Evolutionary conservation across 2,329 filamentous ascomycete genomes (phyloP).

Genomic region (Sporothrix humicola): DNA sequence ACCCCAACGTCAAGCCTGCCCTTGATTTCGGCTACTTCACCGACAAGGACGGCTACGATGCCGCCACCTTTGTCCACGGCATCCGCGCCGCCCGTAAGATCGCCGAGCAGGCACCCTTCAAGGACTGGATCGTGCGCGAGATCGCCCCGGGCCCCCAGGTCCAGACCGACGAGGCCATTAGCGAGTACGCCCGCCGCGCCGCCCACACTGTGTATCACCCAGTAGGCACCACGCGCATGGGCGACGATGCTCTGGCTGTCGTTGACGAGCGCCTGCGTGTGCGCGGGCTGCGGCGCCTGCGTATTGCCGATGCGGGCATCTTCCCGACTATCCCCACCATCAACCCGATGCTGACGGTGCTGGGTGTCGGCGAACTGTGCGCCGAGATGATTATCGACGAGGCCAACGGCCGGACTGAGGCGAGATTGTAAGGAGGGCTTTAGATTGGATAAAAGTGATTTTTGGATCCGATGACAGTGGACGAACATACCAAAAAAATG

Average conservation of each 20-base stretch:
- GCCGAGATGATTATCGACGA: slow-evolving; percentile 83
- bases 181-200: slow-evolving; percentile 38
- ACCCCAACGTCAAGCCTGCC: slow-evolving; percentile 40
- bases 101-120: slow-evolving; percentile 37
- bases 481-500: too few species aligned
- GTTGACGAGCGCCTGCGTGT: slow-evolving; percentile 39
- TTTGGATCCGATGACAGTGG: not conserved
- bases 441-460: not conserved
- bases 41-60: slow-evolving; percentile 55
- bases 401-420: slow-evolving; percentile 52
- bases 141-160: slow-evolving; percentile 70
- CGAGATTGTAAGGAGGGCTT: slow-evolving; percentile 28
- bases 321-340: slow-evolving; percentile 40
- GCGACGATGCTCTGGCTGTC: slow-evolving; percentile 37
- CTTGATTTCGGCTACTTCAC: slow-evolving; percentile 41
- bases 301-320: slow-evolving; percentile 40
- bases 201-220: slow-evolving; percentile 39
- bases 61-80: slow-evolving; percentile 38
- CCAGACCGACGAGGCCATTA: slow-evolving; percentile 54
- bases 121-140: slow-evolving; percentile 38
- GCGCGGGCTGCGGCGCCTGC: slow-evolving; percentile 46
- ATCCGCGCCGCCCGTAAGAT: slow-evolving; percentile 37
- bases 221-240: slow-evolving; percentile 39
- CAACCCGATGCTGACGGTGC: slow-evolving; percentile 72
- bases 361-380: slow-evolving; percentile 80